phyloP scores from a whole-genome alignment of 2,329 filamentous ascomycete genomes.

The Hymenoscyphus salicellus region DNA sequence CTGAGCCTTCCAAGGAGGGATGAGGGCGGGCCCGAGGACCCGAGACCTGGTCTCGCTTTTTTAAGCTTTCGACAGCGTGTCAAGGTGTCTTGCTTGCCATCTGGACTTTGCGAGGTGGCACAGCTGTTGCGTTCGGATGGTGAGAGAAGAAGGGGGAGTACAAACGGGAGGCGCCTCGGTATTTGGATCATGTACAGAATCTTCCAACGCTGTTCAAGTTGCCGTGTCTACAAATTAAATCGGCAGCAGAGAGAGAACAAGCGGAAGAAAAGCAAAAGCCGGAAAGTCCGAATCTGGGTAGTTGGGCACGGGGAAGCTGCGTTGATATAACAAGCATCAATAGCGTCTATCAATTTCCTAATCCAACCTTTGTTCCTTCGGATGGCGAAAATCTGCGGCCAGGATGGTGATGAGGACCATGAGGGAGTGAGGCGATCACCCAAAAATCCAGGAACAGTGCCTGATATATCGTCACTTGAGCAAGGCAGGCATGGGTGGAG shows the following conservation, averaged over 20 bases:
- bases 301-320: neutral
- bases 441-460: neutral
- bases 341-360: neutral
- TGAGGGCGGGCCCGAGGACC: neutral
- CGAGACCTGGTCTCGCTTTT: neutral
- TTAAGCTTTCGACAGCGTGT: conserved; percentile 2
- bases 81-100: neutral
- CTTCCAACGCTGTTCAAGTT: neutral
- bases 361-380: neutral
- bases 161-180: neutral
- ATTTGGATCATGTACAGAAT: neutral
- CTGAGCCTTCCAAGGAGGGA: too few species aligned
- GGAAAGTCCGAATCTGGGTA: neutral
- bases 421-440: neutral
- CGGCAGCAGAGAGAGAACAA: neutral
- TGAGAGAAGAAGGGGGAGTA: neutral
- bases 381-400: neutral
- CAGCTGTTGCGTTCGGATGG: neutral
- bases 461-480: neutral
- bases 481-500: neutral
- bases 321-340: neutral
- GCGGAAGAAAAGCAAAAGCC: neutral
- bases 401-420: conserved; percentile 4
- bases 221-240: neutral
- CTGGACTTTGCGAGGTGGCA: neutral